Conservation (phyloP, 2,329 filamentous ascomycete genomes). For the Cytospora chrysosperma region DNA sequence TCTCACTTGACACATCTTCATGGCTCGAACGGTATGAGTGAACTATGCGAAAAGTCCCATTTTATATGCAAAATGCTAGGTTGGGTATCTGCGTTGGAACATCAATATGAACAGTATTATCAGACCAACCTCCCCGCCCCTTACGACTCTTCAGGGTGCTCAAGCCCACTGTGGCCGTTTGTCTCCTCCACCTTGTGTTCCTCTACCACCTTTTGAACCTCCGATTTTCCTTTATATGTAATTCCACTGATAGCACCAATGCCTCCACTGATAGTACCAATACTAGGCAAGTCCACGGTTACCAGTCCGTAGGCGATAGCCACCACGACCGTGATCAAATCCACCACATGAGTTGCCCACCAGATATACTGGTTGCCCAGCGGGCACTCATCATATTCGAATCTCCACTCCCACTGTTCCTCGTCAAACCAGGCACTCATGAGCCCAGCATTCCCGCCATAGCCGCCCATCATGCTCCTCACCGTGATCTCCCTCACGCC, state of each 20-base stretch:
- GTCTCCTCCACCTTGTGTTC: background rate
- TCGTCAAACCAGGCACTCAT: slow-evolving; percentile 88
- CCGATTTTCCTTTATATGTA: background rate
- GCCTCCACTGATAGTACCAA: background rate
- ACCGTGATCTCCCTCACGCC: slow-evolving; percentile 88
- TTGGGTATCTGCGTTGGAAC: background rate
- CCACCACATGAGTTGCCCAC: slow-evolving; percentile 84
- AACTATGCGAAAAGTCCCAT: background rate
- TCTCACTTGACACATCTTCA: too few relatives aligned
- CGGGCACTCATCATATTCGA: slow-evolving; percentile 75
- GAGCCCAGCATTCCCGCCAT: slow-evolving; percentile 85
- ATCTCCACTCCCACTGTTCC: slow-evolving; percentile 70
- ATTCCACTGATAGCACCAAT: background rate
- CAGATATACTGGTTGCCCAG: slow-evolving; percentile 87
- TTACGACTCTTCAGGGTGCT: background rate
- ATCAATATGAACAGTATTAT: background rate
- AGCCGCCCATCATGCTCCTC: slow-evolving; percentile 97
- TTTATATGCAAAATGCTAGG: background rate
- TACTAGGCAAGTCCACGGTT: background rate
- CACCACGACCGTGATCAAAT: slow-evolving; percentile 48
- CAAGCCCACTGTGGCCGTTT: background rate
- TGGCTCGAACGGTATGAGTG: too few relatives aligned
- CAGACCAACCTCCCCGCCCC: background rate
- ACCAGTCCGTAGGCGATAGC: slow-evolving; percentile 30
- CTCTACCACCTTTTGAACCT: background rate